Percentiles rank a stretch among this genome's conserved stretches.
Conservation (phyloP, 176 grass and related monocot genomes). For the Echinochloa phyllopogon region DNA sequence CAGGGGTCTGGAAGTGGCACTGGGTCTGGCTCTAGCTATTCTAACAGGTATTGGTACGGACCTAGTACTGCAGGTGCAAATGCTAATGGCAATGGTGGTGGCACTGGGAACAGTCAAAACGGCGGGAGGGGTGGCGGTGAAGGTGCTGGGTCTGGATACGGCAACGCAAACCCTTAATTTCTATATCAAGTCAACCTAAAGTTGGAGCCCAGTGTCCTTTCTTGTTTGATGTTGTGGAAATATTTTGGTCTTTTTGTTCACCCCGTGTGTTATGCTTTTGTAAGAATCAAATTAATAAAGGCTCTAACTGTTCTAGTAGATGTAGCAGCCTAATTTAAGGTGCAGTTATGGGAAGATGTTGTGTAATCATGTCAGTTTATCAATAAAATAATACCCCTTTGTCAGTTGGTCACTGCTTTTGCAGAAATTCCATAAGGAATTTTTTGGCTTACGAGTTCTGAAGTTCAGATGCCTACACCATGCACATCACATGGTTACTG, state of each 20-base stretch:
- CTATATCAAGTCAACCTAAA: neutral
- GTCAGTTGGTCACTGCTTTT: neutral
- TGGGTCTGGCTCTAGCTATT: slow-evolving; percentile 14
- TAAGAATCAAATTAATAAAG: slow-evolving; percentile 5
- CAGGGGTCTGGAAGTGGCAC: slow-evolving; percentile 1
- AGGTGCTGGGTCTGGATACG: neutral
- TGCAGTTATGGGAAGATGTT: neutral
- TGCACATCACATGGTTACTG: neutral
- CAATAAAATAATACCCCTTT: neutral
- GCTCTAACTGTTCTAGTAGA: neutral
- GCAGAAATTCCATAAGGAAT: neutral
- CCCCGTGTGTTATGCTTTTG: neutral
- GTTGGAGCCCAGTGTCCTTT: neutral
- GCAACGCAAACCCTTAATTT: neutral
- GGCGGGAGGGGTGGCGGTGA: neutral
- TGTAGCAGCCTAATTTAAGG: neutral
- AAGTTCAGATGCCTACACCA: neutral
- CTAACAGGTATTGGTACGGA: neutral
- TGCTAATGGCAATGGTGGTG: neutral
- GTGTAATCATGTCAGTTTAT: neutral
- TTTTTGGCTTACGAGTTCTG: neutral
- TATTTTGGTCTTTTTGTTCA: neutral
- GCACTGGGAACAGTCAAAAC: neutral
- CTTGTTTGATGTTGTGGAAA: neutral
- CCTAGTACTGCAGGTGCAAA: neutral